A percentile compares a stretch with the other conserved stretches of the same genome.
phyloP scores from a whole-genome alignment of 2,329 filamentous ascomycete genomes.

The Neopestalotiopsis sp. region DNA sequence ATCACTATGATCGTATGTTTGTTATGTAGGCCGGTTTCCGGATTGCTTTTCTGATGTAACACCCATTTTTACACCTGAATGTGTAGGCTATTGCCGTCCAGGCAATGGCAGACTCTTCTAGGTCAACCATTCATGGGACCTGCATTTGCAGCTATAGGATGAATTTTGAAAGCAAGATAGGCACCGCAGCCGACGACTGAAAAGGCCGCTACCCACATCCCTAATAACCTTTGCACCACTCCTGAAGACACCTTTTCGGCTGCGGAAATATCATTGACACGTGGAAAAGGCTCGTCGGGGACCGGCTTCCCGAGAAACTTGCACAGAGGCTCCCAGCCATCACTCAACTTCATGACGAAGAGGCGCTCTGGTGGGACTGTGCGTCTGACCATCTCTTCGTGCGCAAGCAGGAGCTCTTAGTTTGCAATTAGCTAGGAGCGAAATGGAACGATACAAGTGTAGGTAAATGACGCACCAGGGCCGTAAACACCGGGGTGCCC shows the following conservation, averaged over 20 bases:
- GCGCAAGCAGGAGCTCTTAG: neutral
- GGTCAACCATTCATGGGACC: no score
- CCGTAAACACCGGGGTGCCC: no score
- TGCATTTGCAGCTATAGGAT: neutral
- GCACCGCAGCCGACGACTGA: neutral
- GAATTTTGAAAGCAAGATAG: neutral
- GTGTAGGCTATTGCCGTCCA: no score
- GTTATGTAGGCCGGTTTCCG: no score
- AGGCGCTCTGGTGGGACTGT: conserved; percentile 28
- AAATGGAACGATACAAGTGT: no score
- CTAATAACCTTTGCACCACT: conserved; percentile 3
- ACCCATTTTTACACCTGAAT: no score
- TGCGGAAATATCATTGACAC: conserved; percentile 31
- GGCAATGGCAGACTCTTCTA: no score
- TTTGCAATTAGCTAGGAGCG: no score
- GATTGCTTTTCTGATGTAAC: no score
- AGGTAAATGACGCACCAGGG: no score
- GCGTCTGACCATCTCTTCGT: conserved; percentile 21
- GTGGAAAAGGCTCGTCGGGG: conserved; percentile 34
- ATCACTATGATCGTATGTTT: no score
- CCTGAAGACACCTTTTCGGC: conserved; percentile 18
- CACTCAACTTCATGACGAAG: conserved; percentile 30
- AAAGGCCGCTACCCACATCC: conserved; percentile 18
- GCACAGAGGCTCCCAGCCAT: conserved; percentile 41
- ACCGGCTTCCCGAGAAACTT: conserved; percentile 34